phyloP scores from a whole-genome alignment of 192 early-diverging fungal genomes.

The Dimargaris xerosporica region DNA sequence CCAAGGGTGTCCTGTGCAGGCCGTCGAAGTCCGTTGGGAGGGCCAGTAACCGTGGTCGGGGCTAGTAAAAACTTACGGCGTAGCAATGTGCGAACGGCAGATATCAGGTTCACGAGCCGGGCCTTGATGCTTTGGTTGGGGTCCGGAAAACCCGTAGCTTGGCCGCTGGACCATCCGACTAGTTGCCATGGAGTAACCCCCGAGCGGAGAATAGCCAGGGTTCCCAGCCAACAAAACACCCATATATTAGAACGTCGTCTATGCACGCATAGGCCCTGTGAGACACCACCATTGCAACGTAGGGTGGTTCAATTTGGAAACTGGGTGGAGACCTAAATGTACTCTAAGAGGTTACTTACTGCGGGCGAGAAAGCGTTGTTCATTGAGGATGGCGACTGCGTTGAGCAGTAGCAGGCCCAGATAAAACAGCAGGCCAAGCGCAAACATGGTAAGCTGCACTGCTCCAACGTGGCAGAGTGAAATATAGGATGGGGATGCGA shows the following conservation, averaged over 20 bases:
- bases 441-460: conserved; percentile 26
- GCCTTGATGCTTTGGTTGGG: conserved; percentile 55
- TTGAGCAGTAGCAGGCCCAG: conserved; percentile 69
- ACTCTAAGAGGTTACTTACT: conserved; percentile 34
- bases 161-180: conserved; percentile 55
- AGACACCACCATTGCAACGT: too few relatives aligned
- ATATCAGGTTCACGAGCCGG: conserved; percentile 75
- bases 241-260: too few relatives aligned
- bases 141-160: conserved; percentile 42
- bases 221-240: too few relatives aligned
- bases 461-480: too few relatives aligned
- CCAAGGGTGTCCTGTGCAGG: background rate
- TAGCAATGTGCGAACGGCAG: conserved; percentile 77
- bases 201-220: too few relatives aligned
- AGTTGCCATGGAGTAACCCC: background rate
- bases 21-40: too few relatives aligned
- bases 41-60: background rate
- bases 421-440: conserved; percentile 65
- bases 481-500: too few relatives aligned
- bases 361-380: conserved; percentile 80
- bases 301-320: too few relatives aligned
- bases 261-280: too few relatives aligned
- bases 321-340: too few relatives aligned
- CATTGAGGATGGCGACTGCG: conserved; percentile 76
- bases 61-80: conserved; percentile 40